phyloP scores from a whole-genome alignment of 2,329 filamentous ascomycete genomes.

The Penicillium sp. region DNA sequence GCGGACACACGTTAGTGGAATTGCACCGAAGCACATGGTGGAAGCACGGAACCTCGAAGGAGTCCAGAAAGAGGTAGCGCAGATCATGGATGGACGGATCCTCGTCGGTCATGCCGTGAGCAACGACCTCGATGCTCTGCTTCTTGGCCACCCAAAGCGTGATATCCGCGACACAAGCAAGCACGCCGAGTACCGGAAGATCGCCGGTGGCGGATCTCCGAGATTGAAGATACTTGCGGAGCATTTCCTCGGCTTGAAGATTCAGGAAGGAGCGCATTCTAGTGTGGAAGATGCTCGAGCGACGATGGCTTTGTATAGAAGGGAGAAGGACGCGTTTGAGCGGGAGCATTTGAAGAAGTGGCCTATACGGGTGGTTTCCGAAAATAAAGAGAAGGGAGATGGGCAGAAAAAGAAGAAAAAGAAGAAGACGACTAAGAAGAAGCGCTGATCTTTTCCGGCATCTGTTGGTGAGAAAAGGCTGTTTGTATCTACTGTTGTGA shows the following conservation, averaged over 20 bases:
- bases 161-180: constrained; percentile 86
- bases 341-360: constrained; percentile 74
- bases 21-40: constrained; percentile 73
- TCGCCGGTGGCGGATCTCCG: constrained; percentile 53
- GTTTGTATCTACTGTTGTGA: constrained; percentile 13
- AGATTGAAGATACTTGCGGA: constrained; percentile 61
- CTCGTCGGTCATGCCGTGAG: constrained; percentile 83
- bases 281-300: constrained; percentile 79
- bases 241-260: constrained; percentile 61
- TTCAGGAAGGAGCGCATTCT: constrained; percentile 64
- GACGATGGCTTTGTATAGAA: constrained; percentile 85
- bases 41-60: constrained; percentile 72
- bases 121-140: constrained; percentile 75
- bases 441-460: constrained; percentile 37
- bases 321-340: constrained; percentile 84
- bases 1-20: constrained; percentile 83
- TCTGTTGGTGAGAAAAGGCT: not conserved
- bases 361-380: constrained; percentile 46
- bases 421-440: constrained; percentile 52
- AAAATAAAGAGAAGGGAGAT: constrained; percentile 37
- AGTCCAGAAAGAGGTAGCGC: constrained; percentile 73
- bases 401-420: constrained; percentile 51
- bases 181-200: constrained; percentile 72
- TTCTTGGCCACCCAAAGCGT: constrained; percentile 75
- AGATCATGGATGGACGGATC: constrained; percentile 71